Evolutionary conservation across 75 land plant genomes (phyloP).

Genomic region (Pinus tabuliformis): DNA sequence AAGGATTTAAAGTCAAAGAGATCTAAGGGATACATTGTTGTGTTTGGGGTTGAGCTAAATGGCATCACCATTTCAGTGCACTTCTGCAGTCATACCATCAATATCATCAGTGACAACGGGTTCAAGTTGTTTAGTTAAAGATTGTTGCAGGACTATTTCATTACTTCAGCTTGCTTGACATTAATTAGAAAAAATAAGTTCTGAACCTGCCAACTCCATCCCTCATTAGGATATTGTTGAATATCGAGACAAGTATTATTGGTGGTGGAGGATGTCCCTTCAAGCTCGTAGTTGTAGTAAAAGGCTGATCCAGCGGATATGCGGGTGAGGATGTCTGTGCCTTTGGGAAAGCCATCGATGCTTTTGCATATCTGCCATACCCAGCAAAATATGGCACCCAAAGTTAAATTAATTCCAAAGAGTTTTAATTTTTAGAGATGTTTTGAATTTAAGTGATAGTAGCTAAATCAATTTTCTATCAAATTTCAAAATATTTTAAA

Average conservation of each 20-base stretch:
- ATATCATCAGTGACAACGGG: no score
- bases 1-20: conserved; percentile 26
- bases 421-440: no score
- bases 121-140: background rate
- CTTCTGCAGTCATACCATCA: conserved; percentile 15
- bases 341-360: conserved; percentile 37
- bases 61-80: conserved; percentile 78
- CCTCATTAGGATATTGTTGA: no score
- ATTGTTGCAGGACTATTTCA: no score
- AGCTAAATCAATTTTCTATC: no score
- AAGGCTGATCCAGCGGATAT: conserved; percentile 34
- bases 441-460: no score
- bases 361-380: conserved; percentile 27
- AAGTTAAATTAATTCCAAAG: no score
- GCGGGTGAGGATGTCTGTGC: conserved; percentile 26
- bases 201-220: background rate
- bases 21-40: conserved; percentile 40
- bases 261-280: background rate
- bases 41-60: conserved; percentile 27
- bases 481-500: no score
- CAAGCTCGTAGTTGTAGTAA: conserved; percentile 13
- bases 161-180: conserved; percentile 14
- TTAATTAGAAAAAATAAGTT: background rate
- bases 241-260: background rate
- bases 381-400: background rate